These are phyloP conservation scores for Diaporthe australafricana DNA, from an alignment of 2,329 filamentous ascomycete species.

Conservation along the genomic window DNA sequence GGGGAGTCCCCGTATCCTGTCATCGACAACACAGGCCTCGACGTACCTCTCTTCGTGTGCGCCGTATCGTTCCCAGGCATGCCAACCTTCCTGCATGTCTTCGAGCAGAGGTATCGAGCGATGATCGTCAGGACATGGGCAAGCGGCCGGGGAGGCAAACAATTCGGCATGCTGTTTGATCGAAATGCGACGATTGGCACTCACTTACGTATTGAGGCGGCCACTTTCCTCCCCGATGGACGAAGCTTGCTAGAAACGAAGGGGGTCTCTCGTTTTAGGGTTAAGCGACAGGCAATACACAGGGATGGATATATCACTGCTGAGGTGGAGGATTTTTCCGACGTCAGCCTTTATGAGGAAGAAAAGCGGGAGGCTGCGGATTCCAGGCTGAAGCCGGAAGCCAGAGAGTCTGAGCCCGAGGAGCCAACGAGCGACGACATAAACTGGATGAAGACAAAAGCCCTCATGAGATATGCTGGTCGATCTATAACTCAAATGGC, in stretches of 20 bases:
- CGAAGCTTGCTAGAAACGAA: slow-evolving; percentile 84
- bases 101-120: slow-evolving; percentile 90
- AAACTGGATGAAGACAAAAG: slow-evolving; percentile 74
- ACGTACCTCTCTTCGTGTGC: slow-evolving; percentile 82
- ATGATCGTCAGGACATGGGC: slow-evolving; percentile 79
- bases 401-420: background rate
- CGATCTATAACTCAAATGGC: slow-evolving; percentile 79
- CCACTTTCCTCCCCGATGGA: slow-evolving; percentile 81
- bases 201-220: slow-evolving; percentile 78
- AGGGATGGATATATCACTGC: slow-evolving; percentile 82
- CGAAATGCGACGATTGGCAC: slow-evolving; percentile 65
- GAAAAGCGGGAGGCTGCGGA: slow-evolving; percentile 75
- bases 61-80: slow-evolving; percentile 84
- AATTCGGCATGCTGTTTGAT: slow-evolving; percentile 86
- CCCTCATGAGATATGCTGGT: slow-evolving; percentile 73
- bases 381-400: slow-evolving; percentile 11
- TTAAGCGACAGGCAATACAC: slow-evolving; percentile 71
- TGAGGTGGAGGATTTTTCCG: slow-evolving; percentile 81
- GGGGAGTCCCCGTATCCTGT: slow-evolving; percentile 64
- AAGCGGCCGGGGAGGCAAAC: slow-evolving; percentile 73
- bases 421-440: slow-evolving; percentile 47
- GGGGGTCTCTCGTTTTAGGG: slow-evolving; percentile 81
- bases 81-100: slow-evolving; percentile 90
- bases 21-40: slow-evolving; percentile 63
- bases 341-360: slow-evolving; percentile 85